Evolutionary conservation across 2,329 filamentous ascomycete genomes (phyloP).

Genomic region (Aspergillus proliferans): DNA sequence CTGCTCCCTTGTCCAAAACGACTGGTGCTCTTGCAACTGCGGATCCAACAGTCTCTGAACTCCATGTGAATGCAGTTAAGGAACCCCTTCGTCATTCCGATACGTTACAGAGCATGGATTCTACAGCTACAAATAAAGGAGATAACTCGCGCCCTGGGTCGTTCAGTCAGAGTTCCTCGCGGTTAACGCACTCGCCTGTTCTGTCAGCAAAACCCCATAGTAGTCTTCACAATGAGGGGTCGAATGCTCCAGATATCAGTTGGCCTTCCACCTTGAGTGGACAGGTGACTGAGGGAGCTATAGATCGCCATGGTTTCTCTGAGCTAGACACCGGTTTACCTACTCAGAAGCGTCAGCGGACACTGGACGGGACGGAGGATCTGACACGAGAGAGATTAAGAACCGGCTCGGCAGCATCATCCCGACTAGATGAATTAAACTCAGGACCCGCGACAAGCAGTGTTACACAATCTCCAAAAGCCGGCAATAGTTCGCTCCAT

Average conservation of each 20-base stretch:
- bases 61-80: constrained; percentile 35
- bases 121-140: constrained; percentile 22
- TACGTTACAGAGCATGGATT: constrained; percentile 24
- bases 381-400: constrained; percentile 29
- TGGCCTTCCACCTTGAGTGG: constrained; percentile 13
- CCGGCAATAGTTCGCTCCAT: constrained; percentile 19
- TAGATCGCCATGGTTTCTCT: constrained; percentile 21
- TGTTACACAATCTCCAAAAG: constrained; percentile 22
- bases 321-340: constrained; percentile 23
- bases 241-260: constrained; percentile 12
- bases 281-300: constrained; percentile 15
- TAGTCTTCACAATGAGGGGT: constrained; percentile 21
- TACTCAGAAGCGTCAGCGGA: constrained; percentile 17
- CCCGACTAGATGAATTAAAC: constrained; percentile 21
- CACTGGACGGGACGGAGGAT: constrained; percentile 20
- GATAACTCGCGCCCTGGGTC: constrained; percentile 24
- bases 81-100: constrained; percentile 22
- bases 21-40: constrained; percentile 27
- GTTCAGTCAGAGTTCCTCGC: constrained; percentile 25
- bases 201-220: constrained; percentile 24
- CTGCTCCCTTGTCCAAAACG: constrained; percentile 30
- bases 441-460: constrained; percentile 24
- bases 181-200: constrained; percentile 29
- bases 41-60: constrained; percentile 43
- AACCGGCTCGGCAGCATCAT: constrained; percentile 26